Base-by-base conservation (phyloP, 1,284 basidiomycete genomes). In the Ustilago crameri region DNA sequence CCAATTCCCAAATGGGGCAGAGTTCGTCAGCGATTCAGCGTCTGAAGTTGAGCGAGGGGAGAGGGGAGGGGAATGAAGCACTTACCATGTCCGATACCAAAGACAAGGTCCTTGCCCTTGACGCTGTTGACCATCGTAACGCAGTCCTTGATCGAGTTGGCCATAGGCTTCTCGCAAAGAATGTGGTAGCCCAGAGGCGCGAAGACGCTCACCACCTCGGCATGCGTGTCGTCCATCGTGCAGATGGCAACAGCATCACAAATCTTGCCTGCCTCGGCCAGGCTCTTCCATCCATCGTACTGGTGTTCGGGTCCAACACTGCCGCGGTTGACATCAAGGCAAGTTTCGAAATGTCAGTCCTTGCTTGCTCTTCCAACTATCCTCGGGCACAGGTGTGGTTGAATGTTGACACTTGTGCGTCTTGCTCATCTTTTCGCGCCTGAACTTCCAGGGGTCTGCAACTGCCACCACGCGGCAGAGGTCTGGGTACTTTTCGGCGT, bases 181-280 rank as follows among this genome's bases (percentile, higher is more conserved):
- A 66, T 66, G 55, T 66, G 63, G 45, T 66, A 66, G 32, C 63
- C 63, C n/a, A 66, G 37, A 5, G 63, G 63, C 2, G 63, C 63
- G 30, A 66, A 55, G 8, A 58, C 56, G 37, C 56, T 51, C 7
- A 66, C 63, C 32, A 66, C 63, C 40, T 66, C 56, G 47, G 63
- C 63, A 23, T 66, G 63, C 34, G 63, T 66, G 49, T 66, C 63
- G 48, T 66, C 63, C 63, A 66, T 66, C 9, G 63, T 66, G 49
- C 63, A 66, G 23, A 66, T 51, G 18, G 63, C 63, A 12, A 66
- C 63, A 1, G 63, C 63, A 37, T 66, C 63, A 56, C 63, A 66
- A 7, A 66, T 42, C 63, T 66, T 66, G 56, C 56, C 63, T 3
- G 51, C 63, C 18, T 53, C 44, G 2, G 63, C 48, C 17, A 66